Percentiles rank a stretch among this genome's conserved stretches.
phyloP scores from a whole-genome alignment of 805 yeast genomes.

The Nakazawaea pomicola region DNA sequence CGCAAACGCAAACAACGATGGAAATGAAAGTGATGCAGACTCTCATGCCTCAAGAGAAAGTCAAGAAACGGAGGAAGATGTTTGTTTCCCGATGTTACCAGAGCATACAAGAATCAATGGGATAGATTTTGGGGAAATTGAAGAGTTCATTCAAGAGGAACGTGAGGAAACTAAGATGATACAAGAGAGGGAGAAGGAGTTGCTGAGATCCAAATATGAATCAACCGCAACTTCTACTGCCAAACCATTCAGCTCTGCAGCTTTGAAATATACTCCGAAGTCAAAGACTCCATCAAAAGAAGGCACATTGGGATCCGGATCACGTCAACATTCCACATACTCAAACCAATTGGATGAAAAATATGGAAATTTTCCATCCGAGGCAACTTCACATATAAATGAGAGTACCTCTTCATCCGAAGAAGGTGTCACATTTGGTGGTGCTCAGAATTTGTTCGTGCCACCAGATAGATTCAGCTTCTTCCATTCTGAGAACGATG shows the following conservation, averaged over 20 bases:
- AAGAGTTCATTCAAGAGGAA: conserved; percentile 67
- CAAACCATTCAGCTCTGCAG: conserved; percentile 40
- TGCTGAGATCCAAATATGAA: conserved; percentile 15
- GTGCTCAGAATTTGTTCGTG: conserved; percentile 10
- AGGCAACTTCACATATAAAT: conserved; percentile 20
- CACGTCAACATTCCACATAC: not conserved
- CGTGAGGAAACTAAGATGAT: conserved; percentile 41
- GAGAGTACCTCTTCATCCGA: conserved; percentile 11
- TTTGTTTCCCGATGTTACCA: conserved; percentile 88
- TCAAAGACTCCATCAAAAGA: not conserved
- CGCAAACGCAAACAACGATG: conserved; percentile 16
- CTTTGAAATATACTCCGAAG: conserved; percentile 59
- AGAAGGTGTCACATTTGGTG: conserved; percentile 33
- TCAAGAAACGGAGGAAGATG: conserved; percentile 95
- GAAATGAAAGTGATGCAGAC: conserved; percentile 57
- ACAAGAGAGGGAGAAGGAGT: conserved; percentile 27
- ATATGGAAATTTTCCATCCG: conserved; percentile 18
- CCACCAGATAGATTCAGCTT: conserved; percentile 80
- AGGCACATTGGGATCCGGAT: not conserved
- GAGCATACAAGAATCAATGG: conserved; percentile 52
- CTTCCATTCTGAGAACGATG: conserved; percentile 76
- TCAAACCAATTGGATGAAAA: conserved; percentile 12
- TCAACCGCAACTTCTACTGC: conserved; percentile 31
- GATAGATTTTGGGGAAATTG: conserved; percentile 87
- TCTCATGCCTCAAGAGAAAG: conserved; percentile 74